Evolutionary conservation across 108 stramenopile species (phyloP).

Genomic region (Nannochloropsis gaditana): DNA sequence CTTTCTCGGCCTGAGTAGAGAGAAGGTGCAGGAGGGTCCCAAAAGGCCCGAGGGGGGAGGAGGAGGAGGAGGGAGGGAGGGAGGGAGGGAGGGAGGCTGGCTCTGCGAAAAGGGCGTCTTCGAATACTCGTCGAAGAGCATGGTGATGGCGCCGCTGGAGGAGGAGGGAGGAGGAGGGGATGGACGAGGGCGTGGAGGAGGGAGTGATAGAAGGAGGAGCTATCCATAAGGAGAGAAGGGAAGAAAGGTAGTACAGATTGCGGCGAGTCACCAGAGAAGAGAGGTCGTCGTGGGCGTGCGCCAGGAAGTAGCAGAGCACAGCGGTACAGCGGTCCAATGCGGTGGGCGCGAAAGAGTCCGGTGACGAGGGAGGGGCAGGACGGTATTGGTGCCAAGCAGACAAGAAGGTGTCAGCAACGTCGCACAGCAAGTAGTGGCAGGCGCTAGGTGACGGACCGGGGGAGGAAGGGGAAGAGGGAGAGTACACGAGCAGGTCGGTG

Average conservation of each 20-base stretch:
- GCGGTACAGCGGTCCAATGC: not conserved
- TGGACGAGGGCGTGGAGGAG: not conserved
- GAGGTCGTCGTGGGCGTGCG: not conserved
- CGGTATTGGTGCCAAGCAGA: not conserved
- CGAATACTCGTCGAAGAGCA: not conserved
- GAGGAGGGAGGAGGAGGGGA: not conserved
- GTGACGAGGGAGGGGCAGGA: not conserved
- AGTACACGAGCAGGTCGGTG: not conserved
- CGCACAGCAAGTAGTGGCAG: not conserved
- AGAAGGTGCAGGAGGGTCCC: not conserved
- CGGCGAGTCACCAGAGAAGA: not conserved
- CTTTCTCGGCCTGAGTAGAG: not conserved
- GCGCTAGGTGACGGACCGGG: not conserved
- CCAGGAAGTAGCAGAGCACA: not conserved
- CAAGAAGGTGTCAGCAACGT: not conserved
- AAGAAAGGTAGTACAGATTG: conserved; percentile 8
- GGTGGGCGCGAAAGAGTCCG: not conserved
- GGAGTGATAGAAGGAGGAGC: not conserved
- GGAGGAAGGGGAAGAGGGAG: conserved; percentile 2
- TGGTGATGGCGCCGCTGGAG: not conserved
- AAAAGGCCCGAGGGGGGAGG: not conserved
- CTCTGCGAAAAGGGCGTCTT: not conserved
- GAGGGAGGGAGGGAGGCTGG: not conserved
- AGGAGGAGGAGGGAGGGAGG: not conserved
- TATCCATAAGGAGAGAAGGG: not conserved